Evolutionary conservation across 2,329 filamentous ascomycete species (phyloP).

Genomic region (Diaporthe sp.): DNA sequence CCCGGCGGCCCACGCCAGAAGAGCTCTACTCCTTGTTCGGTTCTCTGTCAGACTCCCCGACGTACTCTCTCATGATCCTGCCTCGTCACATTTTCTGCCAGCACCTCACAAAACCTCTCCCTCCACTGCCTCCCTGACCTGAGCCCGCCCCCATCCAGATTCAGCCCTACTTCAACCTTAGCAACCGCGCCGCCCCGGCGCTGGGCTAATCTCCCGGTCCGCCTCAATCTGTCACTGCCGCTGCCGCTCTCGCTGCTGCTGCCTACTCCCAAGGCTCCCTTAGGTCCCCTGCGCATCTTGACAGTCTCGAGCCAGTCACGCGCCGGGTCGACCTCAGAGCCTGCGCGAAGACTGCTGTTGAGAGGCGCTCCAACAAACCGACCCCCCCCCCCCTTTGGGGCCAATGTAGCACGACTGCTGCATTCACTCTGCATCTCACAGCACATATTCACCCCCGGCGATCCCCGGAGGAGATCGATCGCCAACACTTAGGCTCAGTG

Average conservation of each 20-base stretch:
- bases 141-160: constrained; percentile 4
- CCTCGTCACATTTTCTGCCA: constrained; percentile 24
- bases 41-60: constrained; percentile 26
- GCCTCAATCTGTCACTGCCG: neutral
- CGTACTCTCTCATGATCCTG: constrained; percentile 14
- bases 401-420: constrained; percentile 36
- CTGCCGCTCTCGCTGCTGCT: neutral
- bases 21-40: constrained; percentile 45
- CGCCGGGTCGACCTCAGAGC: constrained; percentile 7
- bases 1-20: constrained; percentile 53
- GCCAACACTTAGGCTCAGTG: constrained; percentile 19
- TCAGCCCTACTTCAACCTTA: constrained; percentile 22
- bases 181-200: constrained; percentile 21
- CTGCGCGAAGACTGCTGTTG: constrained; percentile 26
- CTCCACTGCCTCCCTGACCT: constrained; percentile 25
- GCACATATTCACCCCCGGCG: constrained; percentile 28
- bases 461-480: constrained; percentile 15
- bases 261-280: neutral
- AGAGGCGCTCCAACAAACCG: neutral
- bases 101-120: constrained; percentile 3
- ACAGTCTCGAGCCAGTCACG: constrained; percentile 27
- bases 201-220: constrained; percentile 11
- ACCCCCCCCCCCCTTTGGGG: neutral
- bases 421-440: constrained; percentile 28
- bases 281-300: neutral